Evolutionary conservation across 2,329 filamentous ascomycete genomes (phyloP), one percentile per base, ranked within the genome.

Genomic region (Parastagonospora avenae): DNA sequence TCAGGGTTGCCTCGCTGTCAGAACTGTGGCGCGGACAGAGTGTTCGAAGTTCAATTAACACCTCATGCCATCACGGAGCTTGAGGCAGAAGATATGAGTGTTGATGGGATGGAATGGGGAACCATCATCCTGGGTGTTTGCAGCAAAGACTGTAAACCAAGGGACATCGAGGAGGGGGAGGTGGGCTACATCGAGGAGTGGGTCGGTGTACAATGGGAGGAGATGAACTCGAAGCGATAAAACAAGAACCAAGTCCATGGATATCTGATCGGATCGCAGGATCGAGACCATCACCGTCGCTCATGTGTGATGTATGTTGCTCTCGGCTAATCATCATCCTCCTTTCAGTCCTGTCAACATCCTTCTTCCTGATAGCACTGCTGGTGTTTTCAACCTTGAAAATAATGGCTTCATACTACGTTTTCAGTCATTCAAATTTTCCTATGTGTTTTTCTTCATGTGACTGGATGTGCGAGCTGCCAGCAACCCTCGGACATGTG

Each of bases 171-270:
- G 10, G 78, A 81, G 31, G 89, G 86, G 0, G 81, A 86, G 66
- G 83, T 86, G 0, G 90, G 87, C 1, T 97, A 95, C 75, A 67
- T 92, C 14, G 94, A 97, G 78, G 94, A 99, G 75, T 99, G 94
- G 93, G 86, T 84, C n/a, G 94, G 93, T 6, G 94, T 97, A 58
- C 94, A 99, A 75, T 99, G 93, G 94, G 94, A 99, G 76, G 92
- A 97, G 74, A 66, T 78, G 36, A 69, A 68, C 10, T 57, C 61
- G 15, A 64, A 61, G 50, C 65, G 58, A 43, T 61, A 56, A 38
- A 11, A 8, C 8, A 3, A 32, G 7, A 11, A 32, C 4, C 10
- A 8, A 11, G 30, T 32, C n/a, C 30, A 32, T 32, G n/a, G 4
- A 2, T 4, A n/a, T 32, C 10, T 32, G 30, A 2, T 8, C 9